Base-by-base conservation (phyloP, 2,329 filamentous ascomycete genomes). In the Colletotrichum sidae region DNA sequence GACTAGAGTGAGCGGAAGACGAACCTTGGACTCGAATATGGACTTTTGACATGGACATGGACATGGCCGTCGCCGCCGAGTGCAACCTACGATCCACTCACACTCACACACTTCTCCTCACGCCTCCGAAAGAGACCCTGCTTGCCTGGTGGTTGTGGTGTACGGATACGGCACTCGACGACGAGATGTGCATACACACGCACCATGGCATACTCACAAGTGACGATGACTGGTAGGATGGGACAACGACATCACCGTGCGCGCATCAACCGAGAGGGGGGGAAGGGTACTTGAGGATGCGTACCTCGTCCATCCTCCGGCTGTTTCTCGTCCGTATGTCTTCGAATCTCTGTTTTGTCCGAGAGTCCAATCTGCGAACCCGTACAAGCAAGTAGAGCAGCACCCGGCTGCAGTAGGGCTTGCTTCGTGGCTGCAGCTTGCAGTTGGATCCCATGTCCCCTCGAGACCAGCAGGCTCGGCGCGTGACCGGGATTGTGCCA, bases 21-120 rank as follows among this genome's bases (percentile, higher is more conserved):
- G 25, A 25, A 25, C 25, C 25, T 25, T 25, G 1, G 25, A 25
- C 25, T 25, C 25, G 25, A 25, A 25, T 25, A 25, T 25, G 25
- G 25, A 25, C 25, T 25, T 25, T 25, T 17, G 17, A 17, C 17
- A 17, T 17, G 17, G 25, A 25, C 25, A 25, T 25, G 25, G 25
- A 25, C 25, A 10, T 57, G 25, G 25, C 62, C 62, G 51, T 52
- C 57, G 25, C 57, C 51, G 62, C 58, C 62, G 62, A 53, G 47
- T 57, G 52, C 62, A 52, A 62, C 62, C 46, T 17, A 37, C 41
- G 62, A 57, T 65, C 62, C 62, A 65, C 62, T 42, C 62, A 65
- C 62, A 65, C 62, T 47, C 44, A 44, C 46, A 51, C 44, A 60
- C 25, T 25, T 38, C n/a, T 11, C 47, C 42, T 34, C 35, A 17